Percentiles rank a stretch among this genome's conserved stretches.
Conservation (phyloP, 306 rosid species). For the Malus asiatica region DNA sequence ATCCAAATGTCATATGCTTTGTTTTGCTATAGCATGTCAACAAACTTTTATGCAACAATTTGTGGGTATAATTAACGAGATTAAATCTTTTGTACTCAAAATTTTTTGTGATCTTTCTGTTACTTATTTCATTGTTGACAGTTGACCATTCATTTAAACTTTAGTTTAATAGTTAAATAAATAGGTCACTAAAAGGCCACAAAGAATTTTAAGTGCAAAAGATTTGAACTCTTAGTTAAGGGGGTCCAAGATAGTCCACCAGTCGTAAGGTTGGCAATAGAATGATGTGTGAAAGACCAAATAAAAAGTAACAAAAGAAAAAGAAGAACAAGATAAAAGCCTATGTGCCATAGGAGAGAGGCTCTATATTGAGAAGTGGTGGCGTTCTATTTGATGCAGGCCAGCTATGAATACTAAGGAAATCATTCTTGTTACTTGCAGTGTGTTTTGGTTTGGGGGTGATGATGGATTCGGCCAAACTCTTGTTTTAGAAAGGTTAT, state of each 20-base stretch:
- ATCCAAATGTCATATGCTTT: neutral
- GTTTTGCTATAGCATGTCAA: neutral
- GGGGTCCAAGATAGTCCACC: neutral
- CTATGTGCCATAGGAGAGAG: neutral
- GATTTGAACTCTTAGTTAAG: too few species aligned
- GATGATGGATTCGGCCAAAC: slow-evolving; percentile 30
- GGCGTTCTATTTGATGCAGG: slow-evolving; percentile 32
- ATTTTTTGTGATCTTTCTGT: too few species aligned
- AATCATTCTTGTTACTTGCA: slow-evolving; percentile 39
- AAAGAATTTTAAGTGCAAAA: too few species aligned
- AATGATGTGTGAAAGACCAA: slow-evolving; percentile 25
- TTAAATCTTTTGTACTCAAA: too few species aligned
- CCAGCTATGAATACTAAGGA: slow-evolving; percentile 27
- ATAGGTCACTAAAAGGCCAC: too few species aligned
- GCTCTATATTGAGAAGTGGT: neutral
- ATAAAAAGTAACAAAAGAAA: neutral
- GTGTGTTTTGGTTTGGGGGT: slow-evolving; percentile 35
- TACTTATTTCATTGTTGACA: too few species aligned
- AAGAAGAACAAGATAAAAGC: neutral
- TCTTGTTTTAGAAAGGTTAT: slow-evolving; percentile 27
- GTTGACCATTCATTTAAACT: too few species aligned
- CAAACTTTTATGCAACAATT: neutral
- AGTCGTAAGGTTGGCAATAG: slow-evolving; percentile 43
- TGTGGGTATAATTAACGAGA: neutral
- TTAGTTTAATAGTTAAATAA: too few species aligned